Base-by-base conservation (phyloP, 805 yeast genomes). In the Schizosaccharomyces pombe region DNA sequence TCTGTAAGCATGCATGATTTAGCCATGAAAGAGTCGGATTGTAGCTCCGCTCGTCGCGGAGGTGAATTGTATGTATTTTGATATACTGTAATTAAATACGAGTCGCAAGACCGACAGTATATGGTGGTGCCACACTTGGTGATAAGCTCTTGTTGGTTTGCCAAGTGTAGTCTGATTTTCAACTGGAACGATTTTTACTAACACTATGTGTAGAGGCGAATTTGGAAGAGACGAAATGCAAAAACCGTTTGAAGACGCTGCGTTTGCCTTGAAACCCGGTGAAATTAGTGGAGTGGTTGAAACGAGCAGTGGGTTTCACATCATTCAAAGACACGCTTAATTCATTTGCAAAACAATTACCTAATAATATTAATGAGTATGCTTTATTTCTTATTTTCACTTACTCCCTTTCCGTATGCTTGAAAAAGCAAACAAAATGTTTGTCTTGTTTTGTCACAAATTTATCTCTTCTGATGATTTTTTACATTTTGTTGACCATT, bases 211-310 rank as follows among this genome's bases (percentile, higher is more conserved):
- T 26, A 55, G 56, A 16, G 97, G 98, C 0, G 78, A 69, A 63
- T 91, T 91, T 63, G 85, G 82, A 26, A 78, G 74, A 57, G 95
- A 95, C 40, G 86, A 81, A 61, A 91, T 91, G 98, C 97, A 91
- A 67, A 95, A 95, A 34, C 69, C 81, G 56, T 91, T 91, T 63
- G 98, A 91, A 67, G 79, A 79, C 57, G 94, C 91, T 1, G 80
- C 95, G 1, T 89, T 82, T 65, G 79, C 68, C 3, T 70, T 91
- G 59, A 77, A 83, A 59, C 79, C 85, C 22, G 95, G 95, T 22
- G 91, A 87, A 63, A 65, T 82, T 49, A 80, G 91, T 62, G 82
- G 77, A 47, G 76, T 86, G 29, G 82, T 91, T 14, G 96, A 86
- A 67, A 77, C 87, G 16, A 93, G 81, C 62, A 81, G 93, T 60